phyloP scores from a whole-genome alignment of 2,329 filamentous ascomycete species.

The Ustulina deusta region DNA sequence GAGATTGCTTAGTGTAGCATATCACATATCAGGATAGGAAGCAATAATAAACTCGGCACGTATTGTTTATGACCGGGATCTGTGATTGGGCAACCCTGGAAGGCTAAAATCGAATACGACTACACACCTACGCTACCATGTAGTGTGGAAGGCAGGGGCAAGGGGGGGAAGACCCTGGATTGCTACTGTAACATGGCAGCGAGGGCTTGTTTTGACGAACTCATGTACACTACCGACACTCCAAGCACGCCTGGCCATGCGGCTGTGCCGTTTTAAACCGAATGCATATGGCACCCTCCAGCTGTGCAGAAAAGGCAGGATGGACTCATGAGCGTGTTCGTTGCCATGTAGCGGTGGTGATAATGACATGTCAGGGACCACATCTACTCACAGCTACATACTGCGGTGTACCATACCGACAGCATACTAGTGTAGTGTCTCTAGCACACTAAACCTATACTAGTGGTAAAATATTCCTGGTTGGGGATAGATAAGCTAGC shows the following conservation, averaged over 20 bases:
- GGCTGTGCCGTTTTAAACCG: neutral
- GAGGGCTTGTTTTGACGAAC: conserved; percentile 14
- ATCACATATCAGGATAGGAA: conserved; percentile 23
- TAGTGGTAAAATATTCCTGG: conserved; percentile 9
- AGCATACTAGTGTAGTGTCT: neutral
- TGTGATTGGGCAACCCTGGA: conserved; percentile 31
- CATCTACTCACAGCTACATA: conserved; percentile 1
- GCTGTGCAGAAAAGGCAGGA: conserved; percentile 6
- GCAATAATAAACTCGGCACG: conserved; percentile 15
- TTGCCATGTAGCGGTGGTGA: neutral
- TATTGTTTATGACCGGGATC: conserved; percentile 13
- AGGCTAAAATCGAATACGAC: conserved; percentile 34
- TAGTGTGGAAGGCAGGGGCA: conserved; percentile 24
- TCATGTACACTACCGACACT: neutral
- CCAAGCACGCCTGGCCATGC: conserved; percentile 16
- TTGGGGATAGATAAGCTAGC: conserved; percentile 30
- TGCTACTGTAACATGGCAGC: conserved; percentile 20
- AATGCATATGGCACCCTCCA: conserved; percentile 20
- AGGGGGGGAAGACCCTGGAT: conserved; percentile 21
- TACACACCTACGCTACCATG: conserved; percentile 2
- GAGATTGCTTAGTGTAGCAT: conserved; percentile 28
- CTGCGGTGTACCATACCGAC: neutral
- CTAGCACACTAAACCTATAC: too few relatives aligned
- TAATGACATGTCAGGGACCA: conserved; percentile 14
- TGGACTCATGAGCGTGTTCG: conserved; percentile 12